Base-by-base conservation (phyloP, 83 land plant species). In the Isoetes engelmannii region DNA sequence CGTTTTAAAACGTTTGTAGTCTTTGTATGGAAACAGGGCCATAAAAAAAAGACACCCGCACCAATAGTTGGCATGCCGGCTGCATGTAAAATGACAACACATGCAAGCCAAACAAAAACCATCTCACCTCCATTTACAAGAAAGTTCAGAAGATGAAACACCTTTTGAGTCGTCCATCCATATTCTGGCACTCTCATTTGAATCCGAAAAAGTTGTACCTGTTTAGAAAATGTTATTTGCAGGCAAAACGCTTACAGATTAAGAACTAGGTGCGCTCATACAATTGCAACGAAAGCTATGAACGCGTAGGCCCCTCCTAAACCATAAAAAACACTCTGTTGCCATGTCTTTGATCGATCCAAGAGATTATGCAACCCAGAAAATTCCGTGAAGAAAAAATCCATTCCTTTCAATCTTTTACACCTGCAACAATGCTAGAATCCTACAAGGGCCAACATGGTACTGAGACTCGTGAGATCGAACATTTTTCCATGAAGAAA, bases 101-200 rank as follows among this genome's bases (percentile, higher is more conserved):
- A 19, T 5, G 44, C 53, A 19, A 3, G 17, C 41, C 43, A 44
- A 44, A 15, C 13, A 41, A 67, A 44, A 17, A n/a, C 41, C 47
- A 71, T 69, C 81, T 61, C 71, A 89, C 95, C 90, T 47, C 83
- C 95, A 78, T 89, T 89, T 42, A 89, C 95, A 13, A 89, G 6
- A 66, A 89, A 85, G 78, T 89, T 89, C 67, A 89, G 78, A 44
- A 89, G 84, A 66, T 89, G 95, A 68, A 89, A 89, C 48, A 86
- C 90, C 59, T 89, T 89, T 75, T 89, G 90, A 7, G 90, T 86
- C 1, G 93, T 89, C 93, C 93, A 89, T 15, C 93, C 93, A 77
- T 84, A 89, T 70, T 89, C 94, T 19, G 94, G 95, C 5, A 87
- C 95, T 68, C 95, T 81, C 67, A 83, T 63, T 68, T 89, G 84